phyloP scores from a whole-genome alignment of 345 rosid species.

The Litchi chinensis region DNA sequence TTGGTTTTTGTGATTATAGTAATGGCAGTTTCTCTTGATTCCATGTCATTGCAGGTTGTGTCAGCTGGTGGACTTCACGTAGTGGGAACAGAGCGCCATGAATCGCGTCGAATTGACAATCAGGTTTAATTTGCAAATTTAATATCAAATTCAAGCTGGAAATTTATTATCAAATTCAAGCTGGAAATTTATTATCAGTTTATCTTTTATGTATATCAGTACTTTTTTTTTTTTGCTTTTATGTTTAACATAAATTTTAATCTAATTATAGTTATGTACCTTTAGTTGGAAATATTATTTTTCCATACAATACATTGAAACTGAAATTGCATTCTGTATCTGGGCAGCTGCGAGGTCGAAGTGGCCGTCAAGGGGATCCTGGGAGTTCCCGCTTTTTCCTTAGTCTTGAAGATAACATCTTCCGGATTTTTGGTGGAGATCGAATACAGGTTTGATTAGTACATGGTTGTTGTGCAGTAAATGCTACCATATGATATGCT shows the following conservation, averaged over 20 bases:
- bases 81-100: slow-evolving; percentile 93
- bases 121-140: slow-evolving; percentile 52
- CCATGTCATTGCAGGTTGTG: slow-evolving; percentile 60
- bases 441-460: slow-evolving; percentile 77
- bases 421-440: slow-evolving; percentile 91
- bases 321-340: slow-evolving; percentile 16
- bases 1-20: slow-evolving; percentile 19
- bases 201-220: not conserved
- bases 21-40: slow-evolving; percentile 19
- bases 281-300: not conserved
- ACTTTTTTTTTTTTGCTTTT: not conserved
- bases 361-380: slow-evolving; percentile 98
- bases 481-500: slow-evolving; percentile 9
- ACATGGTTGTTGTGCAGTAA: slow-evolving; percentile 17
- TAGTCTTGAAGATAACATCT: slow-evolving; percentile 98
- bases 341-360: slow-evolving; percentile 83
- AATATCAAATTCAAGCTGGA: not conserved
- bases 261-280: not conserved
- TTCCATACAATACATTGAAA: slow-evolving; percentile 1
- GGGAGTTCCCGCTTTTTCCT: slow-evolving; percentile 97
- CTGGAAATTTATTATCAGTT: not conserved
- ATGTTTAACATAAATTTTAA: not conserved
- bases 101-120: slow-evolving; percentile 91
- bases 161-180: not conserved
- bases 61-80: slow-evolving; percentile 96